A percentile compares a stretch with the other conserved stretches of the same genome.
Evolutionary conservation across 164 flowering plant genomes (phyloP).

Genomic region (Tetracentron sinense): DNA sequence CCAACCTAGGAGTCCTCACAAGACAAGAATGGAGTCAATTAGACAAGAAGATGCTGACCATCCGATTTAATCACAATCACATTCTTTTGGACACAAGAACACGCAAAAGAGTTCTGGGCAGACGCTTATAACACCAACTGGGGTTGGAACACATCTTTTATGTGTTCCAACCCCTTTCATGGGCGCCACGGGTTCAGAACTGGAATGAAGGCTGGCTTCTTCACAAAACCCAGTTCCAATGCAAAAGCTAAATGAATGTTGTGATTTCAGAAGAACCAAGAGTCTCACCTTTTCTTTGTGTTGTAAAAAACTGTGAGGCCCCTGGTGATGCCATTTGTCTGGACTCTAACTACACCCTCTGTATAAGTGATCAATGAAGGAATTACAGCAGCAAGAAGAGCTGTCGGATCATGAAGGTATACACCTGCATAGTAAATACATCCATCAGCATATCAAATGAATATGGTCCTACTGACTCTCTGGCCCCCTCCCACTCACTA

Average conservation of each 20-base stretch:
- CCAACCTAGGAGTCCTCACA: no score
- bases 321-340: conserved; percentile 79
- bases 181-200: no score
- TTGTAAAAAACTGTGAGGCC: conserved; percentile 78
- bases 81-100: no score
- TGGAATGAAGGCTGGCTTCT: neutral
- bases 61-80: no score
- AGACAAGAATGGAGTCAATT: no score
- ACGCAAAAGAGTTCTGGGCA: no score
- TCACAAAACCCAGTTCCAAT: neutral
- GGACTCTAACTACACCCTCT: conserved; percentile 91
- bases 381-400: conserved; percentile 74
- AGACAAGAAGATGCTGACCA: no score
- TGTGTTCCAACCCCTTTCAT: no score
- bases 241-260: neutral
- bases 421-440: conserved; percentile 55
- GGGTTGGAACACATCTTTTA: no score
- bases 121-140: no score
- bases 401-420: conserved; percentile 94
- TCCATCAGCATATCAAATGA: conserved; percentile 6
- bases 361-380: conserved; percentile 71
- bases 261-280: neutral
- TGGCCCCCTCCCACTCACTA: neutral
- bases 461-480: neutral
- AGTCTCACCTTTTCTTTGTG: conserved; percentile 64